Base-by-base conservation (phyloP, 2,329 filamentous ascomycete species). In the Ophiostoma perfectum region DNA sequence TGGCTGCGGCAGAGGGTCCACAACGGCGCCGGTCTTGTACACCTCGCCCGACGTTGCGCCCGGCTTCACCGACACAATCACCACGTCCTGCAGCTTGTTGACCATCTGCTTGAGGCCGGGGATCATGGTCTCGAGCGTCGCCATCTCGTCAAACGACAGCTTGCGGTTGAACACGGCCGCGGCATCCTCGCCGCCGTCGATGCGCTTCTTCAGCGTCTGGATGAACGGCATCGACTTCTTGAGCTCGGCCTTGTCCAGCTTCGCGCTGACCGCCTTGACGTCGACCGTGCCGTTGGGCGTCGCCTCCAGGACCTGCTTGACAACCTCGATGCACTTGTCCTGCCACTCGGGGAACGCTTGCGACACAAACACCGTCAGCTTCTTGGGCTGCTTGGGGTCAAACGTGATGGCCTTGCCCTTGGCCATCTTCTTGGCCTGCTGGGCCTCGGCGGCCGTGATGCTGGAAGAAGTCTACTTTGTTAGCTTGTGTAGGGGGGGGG, bases 181-280 rank as follows among this genome's bases (percentile, higher is more conserved):
- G 1, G 86, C 81, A 14, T 82, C 80, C 79, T 94, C 87, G 71
- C 91, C 90, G 65, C 84, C 83, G 69, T 92, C 83, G 68, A 99
- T 85, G 66, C 91, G 87, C 78, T 86, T 91, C 88, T 97, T 97
- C 70, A 98, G 82, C 6, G 78, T 80, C 80, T 98, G 93, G 65
- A 97, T 89, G 76, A 97, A 98, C 0, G 95, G 95, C 94, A 98
- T 98, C 2, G 93, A 94, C 81, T 96, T 95, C 87, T 98, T 99
- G 85, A 93, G 92, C 80, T 96, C 91, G 60, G 88, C 88, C 75
- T 96, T 96, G 73, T 87, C 88, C 69, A 97, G 89, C 75, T 88
- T 86, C 73, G 87, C 88, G 74, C 88, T 91, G 64, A 97, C 82
- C 68, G 86, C 87, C 82, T 96, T 96, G 77, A 96, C 91, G 75